Evolutionary conservation across 2,329 filamentous ascomycete genomes (phyloP), one percentile per base, ranked within the genome.

Genomic region (Phialophora chinensis): DNA sequence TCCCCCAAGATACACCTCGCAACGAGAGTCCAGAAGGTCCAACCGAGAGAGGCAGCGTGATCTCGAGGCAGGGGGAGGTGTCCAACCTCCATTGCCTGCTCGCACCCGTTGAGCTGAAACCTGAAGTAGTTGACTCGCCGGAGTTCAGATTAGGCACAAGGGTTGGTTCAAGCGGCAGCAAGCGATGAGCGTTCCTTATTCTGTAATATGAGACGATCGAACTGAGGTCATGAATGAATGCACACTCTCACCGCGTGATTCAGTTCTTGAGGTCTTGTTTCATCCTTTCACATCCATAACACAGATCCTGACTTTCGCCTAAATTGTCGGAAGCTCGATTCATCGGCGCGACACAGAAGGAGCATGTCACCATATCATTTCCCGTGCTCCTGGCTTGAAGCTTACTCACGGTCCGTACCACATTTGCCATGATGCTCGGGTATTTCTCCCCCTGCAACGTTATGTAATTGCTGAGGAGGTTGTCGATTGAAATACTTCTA

Each of bases 401-500:
- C 79, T 96, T 97, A 60, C 88, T 89, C n/a, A 91, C 90, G 38
- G 94, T 99, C 69, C 92, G 88, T 4, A 97, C 94, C 10, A 99
- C 95, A 76, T 99, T 99, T 35, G 93, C 90, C 71, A 99, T 93
- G 63, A 98, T 92, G 63, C 91, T 92, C 2, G 93, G 91, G 74
- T 96, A 97, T 66, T 90, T 90, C 71, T 88, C 87, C 76, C 97
- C 93, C 17, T 97, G 92, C 49, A 88, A 90, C 71, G 88, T 87
- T 74, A 99, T 97, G 77, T 97, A 99, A 65, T 92, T 89, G 65
- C 85, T 81, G 89, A 98, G 93, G 62, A 99, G 86, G 72, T 93
- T 90, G 75, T 97, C 93, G 73, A 99, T 97, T 54, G 92, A 96
- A 54, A 92, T 85, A 71, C 92, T 90, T 75, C 89, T 91, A 78